phyloP scores from a whole-genome alignment of 2,329 filamentous ascomycete species.

The Coniochaeta prunicola region DNA sequence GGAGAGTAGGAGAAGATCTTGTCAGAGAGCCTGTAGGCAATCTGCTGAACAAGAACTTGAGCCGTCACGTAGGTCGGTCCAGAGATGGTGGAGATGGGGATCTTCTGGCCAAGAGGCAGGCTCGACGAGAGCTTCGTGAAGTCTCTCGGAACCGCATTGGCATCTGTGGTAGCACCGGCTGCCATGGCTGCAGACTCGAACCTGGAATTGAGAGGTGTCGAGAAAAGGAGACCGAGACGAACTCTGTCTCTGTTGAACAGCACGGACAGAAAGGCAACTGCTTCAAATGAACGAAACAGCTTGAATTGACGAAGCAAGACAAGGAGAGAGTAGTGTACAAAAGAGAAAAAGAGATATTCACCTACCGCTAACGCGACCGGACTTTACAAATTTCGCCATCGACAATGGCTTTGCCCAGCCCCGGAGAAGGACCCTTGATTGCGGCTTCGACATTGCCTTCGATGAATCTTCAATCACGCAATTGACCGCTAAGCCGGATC shows the following conservation, averaged over 20 bases:
- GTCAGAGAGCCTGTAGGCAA: conserved; percentile 90
- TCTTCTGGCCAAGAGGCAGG: conserved; percentile 49
- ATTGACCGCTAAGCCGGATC: not conserved
- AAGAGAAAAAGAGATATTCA: conserved; percentile 1
- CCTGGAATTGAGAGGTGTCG: not conserved
- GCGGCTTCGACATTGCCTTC: not conserved
- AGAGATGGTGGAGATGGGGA: conserved; percentile 55
- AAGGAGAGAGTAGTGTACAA: not conserved
- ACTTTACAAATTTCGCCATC: not conserved
- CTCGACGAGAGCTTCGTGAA: conserved; percentile 40
- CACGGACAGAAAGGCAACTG: conserved; percentile 6
- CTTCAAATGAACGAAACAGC: conserved; percentile 7
- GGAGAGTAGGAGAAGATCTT: conserved; percentile 97
- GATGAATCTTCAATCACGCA: conserved; percentile 4
- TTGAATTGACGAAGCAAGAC: not conserved
- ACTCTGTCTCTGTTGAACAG: not conserved
- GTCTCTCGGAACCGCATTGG: not conserved
- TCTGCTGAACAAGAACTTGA: conserved; percentile 90
- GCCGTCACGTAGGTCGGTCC: conserved; percentile 91
- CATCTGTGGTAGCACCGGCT: not conserved
- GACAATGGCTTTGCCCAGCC: not conserved
- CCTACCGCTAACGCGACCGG: not conserved
- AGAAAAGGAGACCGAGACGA: not conserved
- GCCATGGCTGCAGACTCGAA: not conserved
- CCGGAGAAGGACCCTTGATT: not conserved